Evolutionary conservation across 768 basidiomycete species (phyloP).

Genomic region (Dictyophora rubrovolvata): DNA sequence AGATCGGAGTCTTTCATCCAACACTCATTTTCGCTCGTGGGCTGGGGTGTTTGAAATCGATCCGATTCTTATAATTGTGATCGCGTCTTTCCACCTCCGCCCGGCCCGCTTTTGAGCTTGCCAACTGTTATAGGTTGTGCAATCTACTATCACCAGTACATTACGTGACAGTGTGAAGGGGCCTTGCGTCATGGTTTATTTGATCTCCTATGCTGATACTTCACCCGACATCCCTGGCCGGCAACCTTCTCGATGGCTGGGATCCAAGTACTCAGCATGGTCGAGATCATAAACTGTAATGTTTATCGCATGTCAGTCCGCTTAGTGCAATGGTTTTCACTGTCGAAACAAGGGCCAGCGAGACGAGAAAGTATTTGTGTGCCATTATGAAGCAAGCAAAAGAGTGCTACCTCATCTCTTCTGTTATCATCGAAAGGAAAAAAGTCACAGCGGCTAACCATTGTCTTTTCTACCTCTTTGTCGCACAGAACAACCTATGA

Average conservation of each 20-base stretch:
- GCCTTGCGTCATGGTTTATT: neutral
- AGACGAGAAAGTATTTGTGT: neutral
- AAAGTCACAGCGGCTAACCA: neutral
- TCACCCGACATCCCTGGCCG: neutral
- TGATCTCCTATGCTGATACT: neutral
- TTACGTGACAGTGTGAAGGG: no score
- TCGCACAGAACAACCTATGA: conserved; percentile 84
- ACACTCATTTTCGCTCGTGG: neutral
- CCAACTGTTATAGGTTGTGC: no score
- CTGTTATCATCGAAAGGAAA: neutral
- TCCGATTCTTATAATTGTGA: no score
- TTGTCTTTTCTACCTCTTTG: neutral
- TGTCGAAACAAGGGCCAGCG: neutral
- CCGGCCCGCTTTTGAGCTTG: neutral
- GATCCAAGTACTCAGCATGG: neutral
- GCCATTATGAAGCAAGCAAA: neutral
- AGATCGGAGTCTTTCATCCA: neutral
- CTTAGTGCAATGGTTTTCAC: neutral
- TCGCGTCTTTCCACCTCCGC: neutral
- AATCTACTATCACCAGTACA: no score
- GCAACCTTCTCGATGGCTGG: no score
- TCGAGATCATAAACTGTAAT: neutral
- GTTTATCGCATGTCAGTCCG: neutral
- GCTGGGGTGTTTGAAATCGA: no score
- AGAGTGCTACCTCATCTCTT: conserved; percentile 1